Base-by-base conservation (phyloP, 192 early-diverging fungal species). In the Mortierella hygrophila region DNA sequence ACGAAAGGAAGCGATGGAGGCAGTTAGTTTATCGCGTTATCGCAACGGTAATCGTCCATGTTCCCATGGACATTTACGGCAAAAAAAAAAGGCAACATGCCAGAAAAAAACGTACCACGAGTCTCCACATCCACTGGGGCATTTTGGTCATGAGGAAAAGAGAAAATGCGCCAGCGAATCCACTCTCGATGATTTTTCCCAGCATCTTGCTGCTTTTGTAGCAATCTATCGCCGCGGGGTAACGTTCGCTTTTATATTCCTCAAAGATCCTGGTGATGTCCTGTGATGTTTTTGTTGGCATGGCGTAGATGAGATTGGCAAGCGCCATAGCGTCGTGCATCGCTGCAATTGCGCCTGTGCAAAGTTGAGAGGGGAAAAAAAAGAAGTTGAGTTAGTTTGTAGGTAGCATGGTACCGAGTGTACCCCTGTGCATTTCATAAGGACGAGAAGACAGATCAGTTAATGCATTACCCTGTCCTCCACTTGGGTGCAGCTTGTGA, bases 311-410 rank as follows among this genome's bases (percentile, higher is more conserved):
- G 23, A n/a, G 20, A 6, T 77, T 77, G 68, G 65, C 47, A 10
- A 77, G 76, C 6, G 47, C 65, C 11, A 77, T 44, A 6, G 76
- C 76, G 29, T 77, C 76, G 6, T 77, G 63, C 40, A 77, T 69
- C 6, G 76, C 76, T 29, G 8, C 40, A 2, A 69, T n/a, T 4
- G 76, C 76, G 20, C 75, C 71, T 72, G 9, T 49, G 16, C 18
- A 18, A 49, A 18, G 13, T 18, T 2, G 7, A 11, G n/a, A 35
- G 40, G 29, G 44, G 40, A 52, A 73, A 4, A 8, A 23, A n/a
- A 4, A 10, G 72, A 47, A 49, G 29, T 13, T 13, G 35, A 35
- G 35, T 35, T 35, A 18, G 47, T 0, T 18, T 15, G 16, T 18
- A 49, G 4, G 13, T 49, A 49, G 16, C 4, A 49, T 15, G 15